Evolutionary conservation across 2,329 filamentous ascomycete genomes (phyloP).

Genomic region (Pseudopithomyces maydicus): DNA sequence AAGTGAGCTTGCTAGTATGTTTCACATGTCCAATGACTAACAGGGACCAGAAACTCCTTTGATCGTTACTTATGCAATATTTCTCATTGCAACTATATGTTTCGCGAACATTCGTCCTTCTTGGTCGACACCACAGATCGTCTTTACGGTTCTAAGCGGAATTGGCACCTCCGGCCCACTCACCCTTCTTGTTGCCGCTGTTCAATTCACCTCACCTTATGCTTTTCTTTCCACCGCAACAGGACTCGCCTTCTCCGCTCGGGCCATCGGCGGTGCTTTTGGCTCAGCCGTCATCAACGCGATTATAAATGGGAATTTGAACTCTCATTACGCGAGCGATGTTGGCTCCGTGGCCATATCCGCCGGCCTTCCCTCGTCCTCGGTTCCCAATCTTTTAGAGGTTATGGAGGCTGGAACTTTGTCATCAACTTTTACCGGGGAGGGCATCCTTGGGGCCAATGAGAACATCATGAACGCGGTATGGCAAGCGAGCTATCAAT

Average conservation of each 20-base stretch:
- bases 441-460: constrained; percentile 21
- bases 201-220: constrained; percentile 39
- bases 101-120: constrained; percentile 31
- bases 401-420: constrained; percentile 23
- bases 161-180: constrained; percentile 36
- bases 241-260: constrained; percentile 38
- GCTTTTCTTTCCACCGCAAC: constrained; percentile 37
- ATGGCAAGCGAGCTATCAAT: constrained; percentile 34
- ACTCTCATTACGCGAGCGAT: constrained; percentile 24
- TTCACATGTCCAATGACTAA: neutral
- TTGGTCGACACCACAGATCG: constrained; percentile 32
- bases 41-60: constrained; percentile 27
- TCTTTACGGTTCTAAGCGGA: constrained; percentile 32
- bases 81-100: constrained; percentile 32
- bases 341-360: constrained; percentile 26
- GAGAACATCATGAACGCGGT: constrained; percentile 24
- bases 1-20: constrained; percentile 15
- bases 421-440: constrained; percentile 13
- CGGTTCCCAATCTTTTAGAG: constrained; percentile 22
- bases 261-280: constrained; percentile 40
- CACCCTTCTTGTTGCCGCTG: constrained; percentile 37
- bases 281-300: constrained; percentile 38
- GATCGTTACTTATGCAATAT: constrained; percentile 31
- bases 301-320: constrained; percentile 30
- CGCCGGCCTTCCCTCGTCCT: constrained; percentile 28